Percentiles rank a stretch among this genome's conserved stretches.
Conservation (phyloP, 495 filamentous ascomycete genomes). For the Neurospora sp. region DNA sequence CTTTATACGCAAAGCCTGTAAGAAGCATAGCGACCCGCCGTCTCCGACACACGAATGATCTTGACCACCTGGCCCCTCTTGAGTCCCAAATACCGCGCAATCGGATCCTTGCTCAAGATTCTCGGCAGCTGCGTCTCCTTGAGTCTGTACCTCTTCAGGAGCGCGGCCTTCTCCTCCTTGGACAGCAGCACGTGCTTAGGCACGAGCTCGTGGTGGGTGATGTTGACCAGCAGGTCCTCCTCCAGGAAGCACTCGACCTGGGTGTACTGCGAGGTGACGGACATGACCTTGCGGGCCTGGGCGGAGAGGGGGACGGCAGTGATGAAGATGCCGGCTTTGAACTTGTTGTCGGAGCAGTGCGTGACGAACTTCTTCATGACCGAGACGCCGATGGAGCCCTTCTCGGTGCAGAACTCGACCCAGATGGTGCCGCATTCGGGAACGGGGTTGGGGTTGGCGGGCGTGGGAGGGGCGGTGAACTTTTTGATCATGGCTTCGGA, state of each 20-base stretch:
- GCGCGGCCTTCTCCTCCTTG: conserved; percentile 72
- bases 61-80: conserved; percentile 94
- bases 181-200: conserved; percentile 87
- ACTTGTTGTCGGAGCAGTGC: conserved; percentile 62
- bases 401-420: conserved; percentile 74
- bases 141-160: conserved; percentile 81
- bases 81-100: conserved; percentile 84
- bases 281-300: conserved; percentile 75
- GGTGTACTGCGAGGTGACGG: conserved; percentile 53
- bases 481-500: conserved; percentile 72
- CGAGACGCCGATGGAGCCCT: conserved; percentile 71
- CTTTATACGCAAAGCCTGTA: conserved; percentile 46
- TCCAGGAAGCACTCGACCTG: conserved; percentile 92
- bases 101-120: conserved; percentile 83
- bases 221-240: conserved; percentile 92
- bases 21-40: conserved; percentile 70
- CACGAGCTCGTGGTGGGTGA: conserved; percentile 94
- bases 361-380: conserved; percentile 85
- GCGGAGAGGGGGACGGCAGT: conserved; percentile 71
- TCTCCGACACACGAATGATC: conserved; percentile 81
- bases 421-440: conserved; percentile 78
- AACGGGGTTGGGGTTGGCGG: conserved; percentile 51
- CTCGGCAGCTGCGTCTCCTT: conserved; percentile 96
- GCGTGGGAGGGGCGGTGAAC: conserved; percentile 58
- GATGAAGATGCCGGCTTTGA: conserved; percentile 81